phyloP scores from a whole-genome alignment of 495 filamentous ascomycete genomes.

The Immersiella caudata region DNA sequence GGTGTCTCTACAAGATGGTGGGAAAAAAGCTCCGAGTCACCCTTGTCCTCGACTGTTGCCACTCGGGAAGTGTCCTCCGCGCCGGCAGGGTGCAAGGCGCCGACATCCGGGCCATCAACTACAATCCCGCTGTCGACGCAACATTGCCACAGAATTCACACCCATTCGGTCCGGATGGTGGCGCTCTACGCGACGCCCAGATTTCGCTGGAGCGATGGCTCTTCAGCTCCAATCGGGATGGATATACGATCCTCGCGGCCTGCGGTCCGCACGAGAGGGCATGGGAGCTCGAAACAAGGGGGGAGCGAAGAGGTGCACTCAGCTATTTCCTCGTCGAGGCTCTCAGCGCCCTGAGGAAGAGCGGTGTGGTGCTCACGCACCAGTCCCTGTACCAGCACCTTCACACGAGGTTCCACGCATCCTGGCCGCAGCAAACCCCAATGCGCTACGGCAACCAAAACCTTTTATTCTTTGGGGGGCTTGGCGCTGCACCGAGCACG shows the following conservation, averaged over 20 bases:
- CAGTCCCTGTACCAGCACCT: no score
- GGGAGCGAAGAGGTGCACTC: background rate
- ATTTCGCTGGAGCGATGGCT: background rate
- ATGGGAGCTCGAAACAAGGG: background rate
- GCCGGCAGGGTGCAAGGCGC: background rate
- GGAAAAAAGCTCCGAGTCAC: background rate
- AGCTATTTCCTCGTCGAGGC: background rate
- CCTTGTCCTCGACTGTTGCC: background rate
- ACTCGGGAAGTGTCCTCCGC: background rate
- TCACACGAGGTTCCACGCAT: no score
- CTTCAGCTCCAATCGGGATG: background rate
- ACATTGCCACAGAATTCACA: background rate
- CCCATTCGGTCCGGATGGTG: background rate
- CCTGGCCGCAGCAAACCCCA: no score
- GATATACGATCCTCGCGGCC: background rate
- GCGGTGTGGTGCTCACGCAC: no score
- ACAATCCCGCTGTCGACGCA: background rate
- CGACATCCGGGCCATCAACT: background rate
- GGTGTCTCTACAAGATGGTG: background rate
- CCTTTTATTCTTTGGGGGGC: no score
- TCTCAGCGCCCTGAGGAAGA: no score
- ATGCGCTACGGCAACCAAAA: no score
- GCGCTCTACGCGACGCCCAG: no score
- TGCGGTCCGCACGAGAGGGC: background rate
- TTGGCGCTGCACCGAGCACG: no score